Evolutionary conservation across 106 monocot species (phyloP).

Genomic region (Chionographis japonica): DNA sequence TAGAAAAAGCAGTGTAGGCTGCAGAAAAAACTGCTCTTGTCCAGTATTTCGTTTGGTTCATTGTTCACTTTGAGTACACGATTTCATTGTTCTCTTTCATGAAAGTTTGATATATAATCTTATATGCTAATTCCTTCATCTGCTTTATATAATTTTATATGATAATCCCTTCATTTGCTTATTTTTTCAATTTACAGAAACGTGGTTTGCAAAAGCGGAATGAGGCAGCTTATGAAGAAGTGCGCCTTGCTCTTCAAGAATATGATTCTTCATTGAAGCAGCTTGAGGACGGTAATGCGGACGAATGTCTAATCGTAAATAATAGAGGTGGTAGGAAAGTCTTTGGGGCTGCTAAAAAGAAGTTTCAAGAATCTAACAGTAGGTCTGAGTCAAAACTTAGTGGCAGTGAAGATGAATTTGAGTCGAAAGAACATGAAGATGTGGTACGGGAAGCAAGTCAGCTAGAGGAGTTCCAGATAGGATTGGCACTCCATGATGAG

Average conservation of each 20-base stretch:
- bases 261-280: conserved; percentile 66
- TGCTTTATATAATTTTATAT: too few species aligned
- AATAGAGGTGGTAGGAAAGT: conserved; percentile 61
- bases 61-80: too few species aligned
- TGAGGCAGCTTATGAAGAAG: conserved; percentile 84
- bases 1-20: too few species aligned
- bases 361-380: conserved; percentile 21
- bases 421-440: conserved; percentile 15
- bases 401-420: conserved; percentile 75
- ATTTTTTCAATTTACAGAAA: conserved; percentile 28
- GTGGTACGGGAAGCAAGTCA: conserved; percentile 13
- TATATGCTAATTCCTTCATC: too few species aligned
- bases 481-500: conserved; percentile 38
- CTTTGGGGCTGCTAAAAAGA: conserved; percentile 50
- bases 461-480: conserved; percentile 18
- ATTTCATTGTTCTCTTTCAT: too few species aligned
- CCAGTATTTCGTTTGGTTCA: too few species aligned
- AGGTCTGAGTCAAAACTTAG: conserved; percentile 23
- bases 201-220: conserved; percentile 78
- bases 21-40: too few species aligned
- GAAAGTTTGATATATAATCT: too few species aligned
- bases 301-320: conserved; percentile 8
- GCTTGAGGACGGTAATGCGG: conserved; percentile 27
- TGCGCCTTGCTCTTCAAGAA: conserved; percentile 65
- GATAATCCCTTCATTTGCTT: not conserved